Base-by-base conservation (phyloP, 768 basidiomycete genomes). In the Gymnopilus junonius region DNA sequence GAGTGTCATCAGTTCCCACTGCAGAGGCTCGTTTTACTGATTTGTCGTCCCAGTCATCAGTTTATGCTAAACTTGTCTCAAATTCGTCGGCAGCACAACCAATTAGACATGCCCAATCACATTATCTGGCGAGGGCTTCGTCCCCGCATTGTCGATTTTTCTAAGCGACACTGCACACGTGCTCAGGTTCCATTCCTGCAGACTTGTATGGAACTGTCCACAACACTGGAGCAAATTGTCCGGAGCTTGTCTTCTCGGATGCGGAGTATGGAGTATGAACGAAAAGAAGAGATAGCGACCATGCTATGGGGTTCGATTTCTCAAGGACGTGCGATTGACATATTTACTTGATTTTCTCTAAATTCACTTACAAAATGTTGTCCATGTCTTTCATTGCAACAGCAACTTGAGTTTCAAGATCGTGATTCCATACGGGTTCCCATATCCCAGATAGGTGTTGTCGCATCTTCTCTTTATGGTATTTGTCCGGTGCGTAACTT, bases 341-440 rank as follows among this genome's bases (percentile, higher is more conserved):
- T 46, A 20, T 17, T 17, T 46, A n/a, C 31, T 20, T n/a, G 46
- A 3, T 55, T 20, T 61, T 65, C 21, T 25, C 39, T 57, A 42
- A 5, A 8, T 42, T 3, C 40, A 42, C 17, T 42, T 42, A 42
- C 40, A 42, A 10, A 21, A 39, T 4, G 27, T 25, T 61, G 5
- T 50, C 62, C 27, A 70, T 55, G 32, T 68, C 63, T 55, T 69
- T 42, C 69, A 76, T 46, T 25, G 80, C 79, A 4, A 57, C 61
- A 12, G 71, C 65, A 2, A 85, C 68, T 62, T 86, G 82, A 57
- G 67, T 69, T 23, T 74, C 71, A 32, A 83, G 67, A 55, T 85
- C 80, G 68, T 86, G 76, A 40, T 78, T 72, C 83, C 83, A 87
- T 14, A 88, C 77, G 11, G 78, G 77, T 37, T 76, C 77, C 82